Base-by-base conservation (phyloP, 768 basidiomycete species). In the Trametes sanguinea region DNA sequence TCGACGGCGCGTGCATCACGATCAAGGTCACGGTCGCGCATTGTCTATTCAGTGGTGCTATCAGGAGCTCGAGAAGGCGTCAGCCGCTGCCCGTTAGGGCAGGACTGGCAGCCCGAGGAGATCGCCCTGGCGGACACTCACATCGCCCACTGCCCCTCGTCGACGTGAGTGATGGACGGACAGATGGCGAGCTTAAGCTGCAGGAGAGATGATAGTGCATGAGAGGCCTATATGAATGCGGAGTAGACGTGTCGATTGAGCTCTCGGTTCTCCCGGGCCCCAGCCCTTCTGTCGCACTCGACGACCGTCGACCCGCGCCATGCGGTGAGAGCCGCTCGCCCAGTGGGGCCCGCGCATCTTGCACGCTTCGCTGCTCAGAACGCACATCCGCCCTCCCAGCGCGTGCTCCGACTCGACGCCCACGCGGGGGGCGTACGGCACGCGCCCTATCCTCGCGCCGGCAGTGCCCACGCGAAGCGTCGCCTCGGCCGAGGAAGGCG, bases 401-500 rank as follows among this genome's bases (percentile, higher is more conserved):
- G 10, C 42, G 42, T 43, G 5, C 8, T 39, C 8, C 13, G 7
- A 39, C 42, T 3, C 2, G 42, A 6, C 1, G 13, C 7, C 42
- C 42, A 43, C 42, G 42, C 42, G 10, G 42, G 42, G 13, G 9
- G 42, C 51, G 51, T 37, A 37, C 51, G 32, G 51, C 51, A 51
- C 16, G 11, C 52, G 53, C 42, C 27, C 53, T 54, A 54, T 43
- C 53, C 10, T 54, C 53, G 53, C 53, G 4, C 53, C 53, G 53
- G 14, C 30, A 14, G 17, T 27, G 33, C 30, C 32, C 51, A 27
- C 30, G 51, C 9, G 51, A 40, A 40, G 35, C 33, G 33, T 17
- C 35, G 33, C 3, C 16, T 35, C 35, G 37, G 44, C 40, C 32
- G 44, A 14, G 32, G 45, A 27, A 27, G 14, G 27, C 13, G 10